Evolutionary conservation across 1,284 basidiomycete genomes (phyloP).

Genomic region (Tausonia pullulans): DNA sequence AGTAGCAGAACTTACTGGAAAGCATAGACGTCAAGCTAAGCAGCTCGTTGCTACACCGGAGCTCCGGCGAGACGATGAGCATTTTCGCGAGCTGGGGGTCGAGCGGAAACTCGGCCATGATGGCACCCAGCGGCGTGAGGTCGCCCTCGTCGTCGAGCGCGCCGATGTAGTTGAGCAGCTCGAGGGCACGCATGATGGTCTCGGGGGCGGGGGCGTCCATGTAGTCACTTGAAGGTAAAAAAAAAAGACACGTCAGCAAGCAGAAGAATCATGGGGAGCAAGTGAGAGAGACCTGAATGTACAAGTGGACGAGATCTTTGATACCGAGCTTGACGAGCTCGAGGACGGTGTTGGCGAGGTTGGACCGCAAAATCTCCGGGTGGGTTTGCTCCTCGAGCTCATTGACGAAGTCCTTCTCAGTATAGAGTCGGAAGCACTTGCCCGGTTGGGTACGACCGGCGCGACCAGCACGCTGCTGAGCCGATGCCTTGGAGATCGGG

Average conservation of each 20-base stretch:
- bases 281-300: slow-evolving; percentile 16
- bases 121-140: slow-evolving; percentile 70
- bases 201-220: slow-evolving; percentile 86
- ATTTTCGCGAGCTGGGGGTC: slow-evolving; percentile 96
- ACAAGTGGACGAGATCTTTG: slow-evolving; percentile 79
- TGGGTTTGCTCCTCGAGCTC: slow-evolving; percentile 94
- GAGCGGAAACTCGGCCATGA: slow-evolving; percentile 97
- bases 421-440: slow-evolving; percentile 95
- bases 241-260: not conserved
- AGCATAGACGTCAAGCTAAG: slow-evolving; percentile 93
- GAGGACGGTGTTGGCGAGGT: slow-evolving; percentile 86
- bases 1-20: slow-evolving; percentile 47
- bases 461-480: slow-evolving; percentile 91
- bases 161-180: slow-evolving; percentile 82
- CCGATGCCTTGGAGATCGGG: slow-evolving; percentile 92
- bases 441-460: slow-evolving; percentile 92
- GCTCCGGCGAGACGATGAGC: slow-evolving; percentile 87
- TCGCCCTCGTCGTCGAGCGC: slow-evolving; percentile 93
- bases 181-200: slow-evolving; percentile 93
- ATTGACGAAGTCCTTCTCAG: slow-evolving; percentile 92
- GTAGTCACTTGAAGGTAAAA: slow-evolving; percentile 11
- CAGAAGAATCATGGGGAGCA: slow-evolving; percentile 7
- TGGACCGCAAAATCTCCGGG: slow-evolving; percentile 87
- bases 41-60: slow-evolving; percentile 92
- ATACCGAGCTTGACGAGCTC: slow-evolving; percentile 90